phyloP scores from a whole-genome alignment of 176 grass and related monocot genomes.

The Zoysia japonica region DNA sequence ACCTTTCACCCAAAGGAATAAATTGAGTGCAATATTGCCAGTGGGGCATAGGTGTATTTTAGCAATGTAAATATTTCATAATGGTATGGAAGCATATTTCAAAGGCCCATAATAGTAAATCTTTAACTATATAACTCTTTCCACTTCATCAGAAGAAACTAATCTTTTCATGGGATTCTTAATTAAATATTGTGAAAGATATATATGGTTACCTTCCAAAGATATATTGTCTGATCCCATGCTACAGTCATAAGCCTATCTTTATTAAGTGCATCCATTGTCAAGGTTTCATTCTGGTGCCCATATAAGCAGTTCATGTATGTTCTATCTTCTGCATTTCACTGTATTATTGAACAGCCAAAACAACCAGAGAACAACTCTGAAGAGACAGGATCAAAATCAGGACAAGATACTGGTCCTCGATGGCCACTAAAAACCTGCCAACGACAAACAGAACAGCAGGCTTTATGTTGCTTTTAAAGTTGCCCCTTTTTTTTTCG shows the following conservation, averaged over 20 bases:
- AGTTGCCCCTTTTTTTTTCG: no score
- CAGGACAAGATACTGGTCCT: slow-evolving; percentile 71
- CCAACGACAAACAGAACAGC: slow-evolving; percentile 24
- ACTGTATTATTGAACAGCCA: slow-evolving; percentile 83
- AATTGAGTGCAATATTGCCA: not conserved
- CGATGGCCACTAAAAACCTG: slow-evolving; percentile 88
- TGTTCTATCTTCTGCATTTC: slow-evolving; percentile 89
- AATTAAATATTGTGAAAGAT: not conserved
- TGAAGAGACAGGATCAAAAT: slow-evolving; percentile 67
- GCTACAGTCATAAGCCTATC: slow-evolving; percentile 75
- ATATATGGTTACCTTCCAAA: slow-evolving; percentile 66
- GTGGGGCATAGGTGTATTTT: not conserved
- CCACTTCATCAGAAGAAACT: not conserved
- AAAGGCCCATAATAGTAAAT: not conserved
- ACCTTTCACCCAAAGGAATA: not conserved
- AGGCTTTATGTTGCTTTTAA: not conserved
- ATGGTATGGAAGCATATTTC: not conserved
- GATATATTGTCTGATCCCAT: slow-evolving; percentile 75
- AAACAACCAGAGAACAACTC: slow-evolving; percentile 89
- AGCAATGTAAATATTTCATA: not conserved
- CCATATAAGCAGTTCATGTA: slow-evolving; percentile 85
- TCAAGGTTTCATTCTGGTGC: slow-evolving; percentile 81
- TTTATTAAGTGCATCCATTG: slow-evolving; percentile 76
- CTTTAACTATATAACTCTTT: slow-evolving; percentile 5
- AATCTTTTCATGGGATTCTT: not conserved